Evolutionary conservation across 2,329 filamentous ascomycete genomes (phyloP).

Genomic region (Penicillium occitanis): DNA sequence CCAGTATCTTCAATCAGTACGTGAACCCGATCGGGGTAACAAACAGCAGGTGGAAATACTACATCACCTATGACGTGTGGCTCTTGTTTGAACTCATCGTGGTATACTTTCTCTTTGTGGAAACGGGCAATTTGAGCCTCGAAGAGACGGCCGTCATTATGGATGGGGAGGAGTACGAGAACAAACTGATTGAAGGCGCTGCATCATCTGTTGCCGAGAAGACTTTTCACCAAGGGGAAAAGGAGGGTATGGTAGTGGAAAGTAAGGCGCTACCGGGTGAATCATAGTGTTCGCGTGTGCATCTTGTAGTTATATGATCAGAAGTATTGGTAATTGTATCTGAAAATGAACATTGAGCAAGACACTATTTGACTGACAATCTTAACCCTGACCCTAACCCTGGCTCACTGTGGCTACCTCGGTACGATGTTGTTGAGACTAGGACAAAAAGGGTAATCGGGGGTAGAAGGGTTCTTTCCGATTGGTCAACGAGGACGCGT

Average conservation of each 20-base stretch:
- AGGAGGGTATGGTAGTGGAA: neutral
- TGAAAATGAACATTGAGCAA: too few species aligned
- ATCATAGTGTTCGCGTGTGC: neutral
- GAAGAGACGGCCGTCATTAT: slow-evolving; percentile 28
- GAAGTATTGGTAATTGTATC: too few species aligned
- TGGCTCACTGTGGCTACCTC: too few species aligned
- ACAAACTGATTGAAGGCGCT: neutral
- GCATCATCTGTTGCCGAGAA: neutral
- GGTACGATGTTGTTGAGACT: neutral
- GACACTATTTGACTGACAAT: too few species aligned
- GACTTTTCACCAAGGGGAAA: neutral
- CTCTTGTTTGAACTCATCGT: slow-evolving; percentile 31
- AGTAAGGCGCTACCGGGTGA: neutral
- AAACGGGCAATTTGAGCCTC: slow-evolving; percentile 37
- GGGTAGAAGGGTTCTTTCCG: neutral
- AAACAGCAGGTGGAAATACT: slow-evolving; percentile 3
- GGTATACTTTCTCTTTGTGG: slow-evolving; percentile 32
- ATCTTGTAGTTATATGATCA: neutral
- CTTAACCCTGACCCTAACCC: too few species aligned
- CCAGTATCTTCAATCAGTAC: slow-evolving; percentile 16
- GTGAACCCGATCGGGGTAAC: slow-evolving; percentile 10
- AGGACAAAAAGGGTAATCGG: neutral
- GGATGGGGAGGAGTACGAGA: slow-evolving; percentile 21
- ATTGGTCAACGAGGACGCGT: neutral
- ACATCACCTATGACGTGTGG: slow-evolving; percentile 1